Evolutionary conservation across 2,329 filamentous ascomycete species (phyloP).

Genomic region (Fusarium musae): DNA sequence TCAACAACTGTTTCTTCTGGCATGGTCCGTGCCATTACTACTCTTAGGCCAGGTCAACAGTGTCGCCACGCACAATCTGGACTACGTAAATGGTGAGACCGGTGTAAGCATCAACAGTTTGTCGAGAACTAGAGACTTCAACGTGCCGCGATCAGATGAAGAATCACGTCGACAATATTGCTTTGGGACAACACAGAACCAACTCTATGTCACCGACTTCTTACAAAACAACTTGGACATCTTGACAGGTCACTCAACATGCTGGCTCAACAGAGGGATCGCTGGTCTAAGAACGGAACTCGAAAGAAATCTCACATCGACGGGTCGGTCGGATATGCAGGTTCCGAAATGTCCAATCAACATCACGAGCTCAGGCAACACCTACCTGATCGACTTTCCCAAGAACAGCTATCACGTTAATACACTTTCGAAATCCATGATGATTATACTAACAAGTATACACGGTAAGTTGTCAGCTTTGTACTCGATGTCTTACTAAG

Average conservation of each 20-base stretch:
- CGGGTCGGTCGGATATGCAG: not conserved
- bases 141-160: not conserved
- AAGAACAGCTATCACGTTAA: not conserved
- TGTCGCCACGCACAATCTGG: not conserved
- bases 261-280: not conserved
- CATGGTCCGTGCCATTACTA: not conserved
- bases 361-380: not conserved
- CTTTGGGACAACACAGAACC: not conserved
- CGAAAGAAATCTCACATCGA: not conserved
- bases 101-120: not conserved
- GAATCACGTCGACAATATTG: fast-evolving
- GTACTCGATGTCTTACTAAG: fast-evolving
- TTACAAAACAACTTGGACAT: not conserved
- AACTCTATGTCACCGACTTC: not conserved
- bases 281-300: not conserved
- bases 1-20: not conserved
- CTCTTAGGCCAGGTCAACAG: not conserved
- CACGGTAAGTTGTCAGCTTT: not conserved
- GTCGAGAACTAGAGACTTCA: fast-evolving
- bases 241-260: not conserved
- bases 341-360: not conserved
- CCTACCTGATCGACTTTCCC: not conserved
- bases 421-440: not conserved
- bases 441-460: not conserved
- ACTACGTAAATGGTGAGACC: not conserved